A percentile compares a stretch with the other conserved stretches of the same genome.
Evolutionary conservation across 805 yeast genomes (phyloP).

Genomic region (Candida manassasensis): DNA sequence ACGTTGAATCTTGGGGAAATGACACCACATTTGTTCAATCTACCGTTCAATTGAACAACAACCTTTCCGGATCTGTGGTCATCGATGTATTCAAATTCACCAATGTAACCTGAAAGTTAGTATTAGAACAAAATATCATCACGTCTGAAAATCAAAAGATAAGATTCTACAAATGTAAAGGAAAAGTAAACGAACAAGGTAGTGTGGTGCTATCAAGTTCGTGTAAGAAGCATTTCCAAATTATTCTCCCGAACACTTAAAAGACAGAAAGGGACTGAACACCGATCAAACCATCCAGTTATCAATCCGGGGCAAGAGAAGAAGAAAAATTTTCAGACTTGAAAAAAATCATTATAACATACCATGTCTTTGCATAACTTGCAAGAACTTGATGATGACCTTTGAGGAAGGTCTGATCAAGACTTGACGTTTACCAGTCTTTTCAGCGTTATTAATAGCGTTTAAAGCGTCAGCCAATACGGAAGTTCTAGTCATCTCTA

Average conservation of each 20-base stretch:
- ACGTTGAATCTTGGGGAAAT: slow-evolving; percentile 98
- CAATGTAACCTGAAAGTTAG: slow-evolving; percentile 69
- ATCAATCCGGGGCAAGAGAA: slow-evolving; percentile 93
- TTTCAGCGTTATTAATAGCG: slow-evolving; percentile 98
- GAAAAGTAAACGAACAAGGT: slow-evolving; percentile 61
- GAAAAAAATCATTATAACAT: slow-evolving; percentile 13
- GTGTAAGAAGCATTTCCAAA: slow-evolving; percentile 66
- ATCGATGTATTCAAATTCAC: slow-evolving; percentile 96
- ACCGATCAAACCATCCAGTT: slow-evolving; percentile 96
- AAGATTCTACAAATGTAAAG: slow-evolving; percentile 41
- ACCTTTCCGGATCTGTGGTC: slow-evolving; percentile 99
- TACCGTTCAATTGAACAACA: slow-evolving; percentile 94
- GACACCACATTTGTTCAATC: slow-evolving; percentile 98
- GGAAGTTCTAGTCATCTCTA: slow-evolving; percentile 91
- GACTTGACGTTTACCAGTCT: slow-evolving; percentile 98
- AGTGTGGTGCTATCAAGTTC: slow-evolving; percentile 34
- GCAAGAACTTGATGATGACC: slow-evolving; percentile 93
- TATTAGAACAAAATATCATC: slow-evolving; percentile 7
- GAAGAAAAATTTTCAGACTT: not conserved
- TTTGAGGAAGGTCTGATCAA: slow-evolving; percentile 97
- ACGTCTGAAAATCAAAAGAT: not conserved
- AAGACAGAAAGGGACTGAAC: slow-evolving; percentile 91
- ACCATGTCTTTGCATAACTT: slow-evolving; percentile 92
- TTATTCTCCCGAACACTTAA: slow-evolving; percentile 91
- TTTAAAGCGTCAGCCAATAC: slow-evolving; percentile 98